Percentiles rank a stretch among this genome's conserved stretches.
These are phyloP conservation scores for Mucor indicus DNA, from an alignment of 371 early-diverging fungal species.

Conservation along the genomic window DNA sequence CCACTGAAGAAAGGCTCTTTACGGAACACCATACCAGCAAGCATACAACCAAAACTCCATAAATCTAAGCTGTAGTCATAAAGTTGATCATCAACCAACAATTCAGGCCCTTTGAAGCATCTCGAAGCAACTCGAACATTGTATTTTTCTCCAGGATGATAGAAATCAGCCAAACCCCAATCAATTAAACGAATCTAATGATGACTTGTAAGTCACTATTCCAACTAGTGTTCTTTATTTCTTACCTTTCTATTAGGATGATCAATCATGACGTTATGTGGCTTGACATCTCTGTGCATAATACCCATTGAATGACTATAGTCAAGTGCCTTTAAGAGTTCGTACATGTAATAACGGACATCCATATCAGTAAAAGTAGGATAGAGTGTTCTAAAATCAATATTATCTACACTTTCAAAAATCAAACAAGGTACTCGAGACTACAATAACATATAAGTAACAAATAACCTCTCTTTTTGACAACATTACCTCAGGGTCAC, in stretches of 20 bases:
- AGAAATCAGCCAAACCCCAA: slow-evolving; percentile 99
- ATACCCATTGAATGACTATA: slow-evolving; percentile 98
- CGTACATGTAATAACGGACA: slow-evolving; percentile 94
- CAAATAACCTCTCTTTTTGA: slow-evolving; percentile 12
- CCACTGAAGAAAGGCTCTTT: slow-evolving; percentile 99
- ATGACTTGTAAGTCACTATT: too few species aligned
- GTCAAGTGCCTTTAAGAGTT: slow-evolving; percentile 95
- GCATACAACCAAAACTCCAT: slow-evolving; percentile 99
- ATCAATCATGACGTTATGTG: slow-evolving; percentile 99
- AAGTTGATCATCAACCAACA: slow-evolving; percentile 96
- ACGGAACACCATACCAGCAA: slow-evolving; percentile 98
- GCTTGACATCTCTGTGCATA: slow-evolving; percentile 99
- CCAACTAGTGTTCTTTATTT: not conserved
- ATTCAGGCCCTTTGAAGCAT: slow-evolving; percentile 99
- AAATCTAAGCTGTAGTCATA: slow-evolving; percentile 99
- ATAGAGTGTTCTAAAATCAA: slow-evolving; percentile 74
- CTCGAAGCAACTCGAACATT: slow-evolving; percentile 99
- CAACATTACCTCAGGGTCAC: slow-evolving; percentile 83
- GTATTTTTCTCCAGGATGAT: slow-evolving; percentile 96
- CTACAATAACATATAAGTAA: slow-evolving; percentile 13
- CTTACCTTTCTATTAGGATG: slow-evolving; percentile 84
- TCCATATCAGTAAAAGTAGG: slow-evolving; percentile 88
- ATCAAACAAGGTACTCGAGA: slow-evolving; percentile 96
- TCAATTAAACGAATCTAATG: slow-evolving; percentile 93
- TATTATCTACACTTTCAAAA: slow-evolving; percentile 93